These are phyloP conservation scores for Apiotrichum mycotoxinovorans DNA, from an alignment of 1,284 basidiomycete genomes.

Conservation along the genomic window DNA sequence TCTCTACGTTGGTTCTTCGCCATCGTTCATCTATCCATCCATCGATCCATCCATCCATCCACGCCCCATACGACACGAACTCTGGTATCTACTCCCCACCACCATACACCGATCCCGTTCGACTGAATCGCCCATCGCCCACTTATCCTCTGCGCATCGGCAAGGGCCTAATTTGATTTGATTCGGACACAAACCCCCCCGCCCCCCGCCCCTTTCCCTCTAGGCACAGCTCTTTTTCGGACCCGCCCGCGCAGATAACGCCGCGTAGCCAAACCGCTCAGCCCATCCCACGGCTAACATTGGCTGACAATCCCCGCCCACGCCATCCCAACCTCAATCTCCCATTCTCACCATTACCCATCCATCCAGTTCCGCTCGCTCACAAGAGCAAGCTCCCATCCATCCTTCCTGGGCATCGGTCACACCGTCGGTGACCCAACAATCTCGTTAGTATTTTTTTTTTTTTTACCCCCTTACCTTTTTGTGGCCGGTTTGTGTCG, in stretches of 20 bases:
- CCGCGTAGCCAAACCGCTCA: background rate
- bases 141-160: background rate
- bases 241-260: constrained; percentile 1
- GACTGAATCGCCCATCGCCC: background rate
- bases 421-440: background rate
- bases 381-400: background rate
- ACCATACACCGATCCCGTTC: too few species aligned
- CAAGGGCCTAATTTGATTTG: background rate
- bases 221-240: background rate
- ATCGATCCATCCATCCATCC: background rate
- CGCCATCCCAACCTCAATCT: background rate
- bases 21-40: too few species aligned
- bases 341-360: background rate
- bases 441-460: too few species aligned
- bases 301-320: background rate
- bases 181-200: background rate
- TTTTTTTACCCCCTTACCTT: too few species aligned
- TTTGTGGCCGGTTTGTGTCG: too few species aligned
- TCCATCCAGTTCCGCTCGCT: background rate
- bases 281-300: background rate
- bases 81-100: background rate
- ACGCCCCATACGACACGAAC: background rate
- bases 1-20: too few species aligned
- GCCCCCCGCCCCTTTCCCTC: background rate
- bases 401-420: background rate